phyloP scores from a whole-genome alignment of 352 stramenopile genomes.

The Globisporangium apiculatum region DNA sequence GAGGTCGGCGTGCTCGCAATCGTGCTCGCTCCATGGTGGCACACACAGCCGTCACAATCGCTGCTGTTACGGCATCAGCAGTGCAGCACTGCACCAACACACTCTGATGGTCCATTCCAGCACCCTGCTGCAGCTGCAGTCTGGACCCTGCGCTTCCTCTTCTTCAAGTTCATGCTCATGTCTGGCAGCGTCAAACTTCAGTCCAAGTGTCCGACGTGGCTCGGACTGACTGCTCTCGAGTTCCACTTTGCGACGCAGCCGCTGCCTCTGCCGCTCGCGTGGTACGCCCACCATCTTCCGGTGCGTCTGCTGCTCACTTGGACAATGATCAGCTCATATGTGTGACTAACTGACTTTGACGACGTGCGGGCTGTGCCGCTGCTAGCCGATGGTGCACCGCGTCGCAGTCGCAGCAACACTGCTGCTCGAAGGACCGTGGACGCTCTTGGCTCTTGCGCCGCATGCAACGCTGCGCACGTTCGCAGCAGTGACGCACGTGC shows the following conservation, averaged over 20 bases:
- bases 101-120: conserved; percentile 20
- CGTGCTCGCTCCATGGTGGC: conserved; percentile 37
- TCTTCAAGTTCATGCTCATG: conserved; percentile 96
- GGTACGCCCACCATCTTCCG: conserved; percentile 80
- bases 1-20: conserved; percentile 77
- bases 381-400: conserved; percentile 60
- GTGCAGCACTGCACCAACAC: not conserved
- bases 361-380: not conserved
- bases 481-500: conserved; percentile 53
- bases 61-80: not conserved
- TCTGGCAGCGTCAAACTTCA: conserved; percentile 88
- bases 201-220: conserved; percentile 86
- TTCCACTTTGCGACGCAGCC: conserved; percentile 89
- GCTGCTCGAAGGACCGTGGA: conserved; percentile 83
- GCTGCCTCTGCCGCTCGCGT: conserved; percentile 76
- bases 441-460: conserved; percentile 81
- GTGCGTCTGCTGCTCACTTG: conserved; percentile 17
- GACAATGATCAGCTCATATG: not conserved
- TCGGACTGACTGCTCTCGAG: conserved; percentile 84
- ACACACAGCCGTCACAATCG: not conserved
- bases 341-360: not conserved
- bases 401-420: conserved; percentile 79
- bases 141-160: conserved; percentile 80
- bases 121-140: conserved; percentile 17
- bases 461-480: conserved; percentile 39